These are phyloP conservation scores for Ettlia oleoabundans DNA, from an alignment of 139 green algal genomes.

Conservation along the genomic window DNA sequence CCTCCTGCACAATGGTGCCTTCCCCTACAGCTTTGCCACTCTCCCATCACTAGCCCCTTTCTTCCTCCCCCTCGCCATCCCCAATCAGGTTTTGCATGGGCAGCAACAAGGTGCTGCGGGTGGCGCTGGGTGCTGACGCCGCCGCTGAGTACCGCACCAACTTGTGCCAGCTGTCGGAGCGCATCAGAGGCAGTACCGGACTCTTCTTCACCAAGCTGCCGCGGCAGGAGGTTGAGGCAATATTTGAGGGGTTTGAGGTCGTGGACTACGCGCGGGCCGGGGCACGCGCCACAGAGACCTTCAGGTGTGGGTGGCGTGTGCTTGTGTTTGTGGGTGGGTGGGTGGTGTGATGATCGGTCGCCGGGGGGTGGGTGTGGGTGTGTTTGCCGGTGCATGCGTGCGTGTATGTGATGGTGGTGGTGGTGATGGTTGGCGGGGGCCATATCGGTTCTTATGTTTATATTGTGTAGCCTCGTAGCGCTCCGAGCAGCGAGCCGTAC, in stretches of 20 bases:
- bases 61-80: background rate
- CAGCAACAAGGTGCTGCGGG: slow-evolving; percentile 87
- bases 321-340: background rate
- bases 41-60: background rate
- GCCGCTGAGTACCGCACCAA: slow-evolving; percentile 81
- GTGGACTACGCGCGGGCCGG: slow-evolving; percentile 92
- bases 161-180: slow-evolving; percentile 63
- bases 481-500: too few species aligned
- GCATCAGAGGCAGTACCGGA: slow-evolving; percentile 79
- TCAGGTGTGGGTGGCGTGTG: slow-evolving; percentile 40
- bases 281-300: slow-evolving; percentile 73
- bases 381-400: too few species aligned
- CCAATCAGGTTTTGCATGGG: slow-evolving; percentile 89
- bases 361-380: too few species aligned
- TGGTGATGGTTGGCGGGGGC: too few species aligned
- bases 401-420: too few species aligned
- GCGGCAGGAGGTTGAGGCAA: slow-evolving; percentile 46
- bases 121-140: slow-evolving; percentile 84
- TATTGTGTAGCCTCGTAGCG: background rate
- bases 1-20: background rate
- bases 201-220: slow-evolving; percentile 92
- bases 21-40: background rate
- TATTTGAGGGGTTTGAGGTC: slow-evolving; percentile 60
- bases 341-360: too few species aligned
- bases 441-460: background rate